phyloP scores from a whole-genome alignment of 352 stramenopile species.

The Phytophthora quininea region DNA sequence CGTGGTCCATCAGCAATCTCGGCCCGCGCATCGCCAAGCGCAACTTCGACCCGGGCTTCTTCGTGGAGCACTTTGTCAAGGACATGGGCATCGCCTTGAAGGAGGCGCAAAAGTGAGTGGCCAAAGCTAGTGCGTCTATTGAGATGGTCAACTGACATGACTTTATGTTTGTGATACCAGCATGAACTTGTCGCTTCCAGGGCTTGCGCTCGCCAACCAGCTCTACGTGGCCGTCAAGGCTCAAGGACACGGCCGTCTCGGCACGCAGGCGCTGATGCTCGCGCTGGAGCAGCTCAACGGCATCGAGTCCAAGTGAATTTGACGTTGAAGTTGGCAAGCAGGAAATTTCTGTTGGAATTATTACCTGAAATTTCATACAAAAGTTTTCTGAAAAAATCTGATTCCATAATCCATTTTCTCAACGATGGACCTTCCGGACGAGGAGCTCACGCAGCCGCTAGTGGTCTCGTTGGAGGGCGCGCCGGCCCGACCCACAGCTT shows the following conservation, averaged over 20 bases:
- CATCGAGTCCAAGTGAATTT: conserved; percentile 24
- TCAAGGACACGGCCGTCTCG: conserved; percentile 80
- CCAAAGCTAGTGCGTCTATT: neutral
- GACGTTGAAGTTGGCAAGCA: conserved; percentile 22
- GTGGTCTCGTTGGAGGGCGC: conserved; percentile 37
- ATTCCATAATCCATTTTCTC: conserved; percentile 12
- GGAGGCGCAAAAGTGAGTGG: conserved; percentile 65
- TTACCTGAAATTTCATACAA: no score
- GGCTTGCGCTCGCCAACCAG: conserved; percentile 87
- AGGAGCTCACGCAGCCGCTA: conserved; percentile 80
- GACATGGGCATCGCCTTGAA: conserved; percentile 92
- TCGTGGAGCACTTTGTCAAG: conserved; percentile 92
- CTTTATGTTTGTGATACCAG: conserved; percentile 26
- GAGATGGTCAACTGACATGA: neutral
- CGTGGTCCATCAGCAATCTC: conserved; percentile 92
- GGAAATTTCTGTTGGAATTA: neutral
- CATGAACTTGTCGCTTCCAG: conserved; percentile 89
- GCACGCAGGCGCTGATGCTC: conserved; percentile 89
- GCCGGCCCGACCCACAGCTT: conserved; percentile 11
- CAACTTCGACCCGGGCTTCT: conserved; percentile 91
- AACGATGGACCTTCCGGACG: conserved; percentile 71
- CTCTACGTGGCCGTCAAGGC: conserved; percentile 88
- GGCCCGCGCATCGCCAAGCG: conserved; percentile 88
- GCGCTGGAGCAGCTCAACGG: conserved; percentile 88
- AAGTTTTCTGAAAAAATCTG: no score